Evolutionary conservation across 306 rosid genomes (phyloP).

Genomic region (Quercus mongolica): DNA sequence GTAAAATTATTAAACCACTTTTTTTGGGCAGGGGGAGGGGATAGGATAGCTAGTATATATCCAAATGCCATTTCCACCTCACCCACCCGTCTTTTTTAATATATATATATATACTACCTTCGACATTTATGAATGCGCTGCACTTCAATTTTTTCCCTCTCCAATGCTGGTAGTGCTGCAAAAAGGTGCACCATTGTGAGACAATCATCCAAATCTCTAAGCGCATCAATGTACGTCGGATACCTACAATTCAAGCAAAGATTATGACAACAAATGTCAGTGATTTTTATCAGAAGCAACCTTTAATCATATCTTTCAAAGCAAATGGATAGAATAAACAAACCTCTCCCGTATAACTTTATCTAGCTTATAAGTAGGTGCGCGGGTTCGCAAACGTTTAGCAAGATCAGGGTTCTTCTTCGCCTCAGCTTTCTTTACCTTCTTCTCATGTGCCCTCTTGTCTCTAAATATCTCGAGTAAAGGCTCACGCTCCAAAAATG

Average conservation of each 20-base stretch:
- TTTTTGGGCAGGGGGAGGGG: background rate
- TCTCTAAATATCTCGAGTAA: constrained; percentile 68
- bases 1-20: background rate
- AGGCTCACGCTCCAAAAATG: constrained; percentile 92
- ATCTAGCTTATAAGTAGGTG: constrained; percentile 62
- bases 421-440: constrained; percentile 80
- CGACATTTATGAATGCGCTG: constrained; percentile 62
- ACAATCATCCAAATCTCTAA: constrained; percentile 93
- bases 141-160: constrained; percentile 68
- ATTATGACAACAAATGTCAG: background rate
- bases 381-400: constrained; percentile 38
- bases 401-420: constrained; percentile 81
- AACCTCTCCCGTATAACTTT: constrained; percentile 78
- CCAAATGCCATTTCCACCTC: background rate
- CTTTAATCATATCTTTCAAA: background rate
- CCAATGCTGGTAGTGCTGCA: constrained; percentile 79
- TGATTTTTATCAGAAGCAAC: background rate
- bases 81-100: too few relatives aligned
- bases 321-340: constrained; percentile 12
- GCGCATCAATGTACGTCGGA: constrained; percentile 83
- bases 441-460: constrained; percentile 62
- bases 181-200: constrained; percentile 90
- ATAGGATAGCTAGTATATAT: background rate
- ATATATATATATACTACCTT: constrained; percentile 42
- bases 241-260: constrained; percentile 45